Base-by-base conservation (phyloP, 306 rosid genomes). In the Oemleria cerasiformis region DNA sequence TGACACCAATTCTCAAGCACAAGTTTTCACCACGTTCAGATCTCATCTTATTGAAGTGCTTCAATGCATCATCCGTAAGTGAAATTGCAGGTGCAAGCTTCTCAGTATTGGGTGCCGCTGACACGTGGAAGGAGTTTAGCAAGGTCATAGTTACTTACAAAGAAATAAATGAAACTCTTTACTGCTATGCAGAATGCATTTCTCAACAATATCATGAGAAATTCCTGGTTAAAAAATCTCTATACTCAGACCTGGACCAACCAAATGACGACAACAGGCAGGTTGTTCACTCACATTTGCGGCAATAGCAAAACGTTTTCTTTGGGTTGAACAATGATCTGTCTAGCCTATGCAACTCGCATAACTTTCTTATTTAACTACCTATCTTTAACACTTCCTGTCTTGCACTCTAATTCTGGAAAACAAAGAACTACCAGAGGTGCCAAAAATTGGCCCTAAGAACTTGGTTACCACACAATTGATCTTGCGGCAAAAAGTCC, bases 1-100 rank as follows among this genome's bases (percentile, higher is more conserved):
- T 94, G 63, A 94, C 97, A 57, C 98, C 97, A 79, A 91, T 94
- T 80, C 98, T 91, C 75, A 94, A 84, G 81, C 96, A 91, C 63
- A 94, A 79, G 80, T 87, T 82, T 79, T 87, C 83, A 76, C 79
- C 81, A 13, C 87, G 87, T 43, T 89, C 97, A 47, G 90, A 79
- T 79, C 96, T 84, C 98, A 94, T 94, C 88, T 65, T 91, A 70
- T 78, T 94, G 84, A 94, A 91, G 87, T 91, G 96, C 83, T 86
- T 89, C 82, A 94, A 75, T n/a, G 98, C 98, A 69, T 75, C 79
- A 74, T 91, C 90, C 0, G 92, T 82, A 61, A 94, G 77, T 1
- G 73, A 80, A 65, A 83, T 79, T 41, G 86, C 87, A 53, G 87
- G 86, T 40, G 85, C 73, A 5, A 83, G 34, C 34, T 80, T 77